A percentile compares a stretch with the other conserved stretches of the same genome.
Conservation (phyloP, 306 rosid genomes). For the Dicorynia guianensis region DNA sequence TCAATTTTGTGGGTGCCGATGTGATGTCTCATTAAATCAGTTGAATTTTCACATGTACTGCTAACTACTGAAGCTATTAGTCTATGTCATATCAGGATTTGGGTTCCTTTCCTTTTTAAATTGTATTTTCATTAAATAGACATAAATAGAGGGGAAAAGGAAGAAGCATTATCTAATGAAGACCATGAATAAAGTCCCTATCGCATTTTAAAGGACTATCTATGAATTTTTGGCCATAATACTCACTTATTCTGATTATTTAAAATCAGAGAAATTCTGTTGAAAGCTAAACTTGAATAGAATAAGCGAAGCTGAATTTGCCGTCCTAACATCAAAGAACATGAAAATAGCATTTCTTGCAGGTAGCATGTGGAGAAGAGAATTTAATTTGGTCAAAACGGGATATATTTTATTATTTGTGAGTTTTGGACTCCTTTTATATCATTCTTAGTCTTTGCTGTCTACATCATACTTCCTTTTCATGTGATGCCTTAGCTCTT, state of each 20-base stretch:
- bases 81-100: too few relatives aligned
- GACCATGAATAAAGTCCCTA: too few relatives aligned
- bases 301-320: background rate
- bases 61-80: too few relatives aligned
- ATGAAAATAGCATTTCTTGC: background rate
- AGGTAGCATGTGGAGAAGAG: background rate
- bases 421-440: background rate
- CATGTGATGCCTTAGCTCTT: background rate
- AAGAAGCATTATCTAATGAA: too few relatives aligned
- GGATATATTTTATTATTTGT: background rate
- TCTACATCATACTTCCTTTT: background rate
- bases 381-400: slow-evolving; percentile 18
- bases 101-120: too few relatives aligned
- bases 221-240: background rate
- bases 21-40: too few relatives aligned
- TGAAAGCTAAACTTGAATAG: slow-evolving; percentile 1
- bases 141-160: too few relatives aligned
- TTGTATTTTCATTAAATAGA: too few relatives aligned
- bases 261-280: background rate
- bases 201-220: background rate
- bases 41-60: too few relatives aligned
- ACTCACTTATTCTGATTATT: background rate
- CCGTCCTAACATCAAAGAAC: background rate
- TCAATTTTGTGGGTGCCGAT: too few relatives aligned
- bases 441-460: background rate